Base-by-base conservation (phyloP, 2,329 filamentous ascomycete genomes). In the Colletotrichum gigasporum region DNA sequence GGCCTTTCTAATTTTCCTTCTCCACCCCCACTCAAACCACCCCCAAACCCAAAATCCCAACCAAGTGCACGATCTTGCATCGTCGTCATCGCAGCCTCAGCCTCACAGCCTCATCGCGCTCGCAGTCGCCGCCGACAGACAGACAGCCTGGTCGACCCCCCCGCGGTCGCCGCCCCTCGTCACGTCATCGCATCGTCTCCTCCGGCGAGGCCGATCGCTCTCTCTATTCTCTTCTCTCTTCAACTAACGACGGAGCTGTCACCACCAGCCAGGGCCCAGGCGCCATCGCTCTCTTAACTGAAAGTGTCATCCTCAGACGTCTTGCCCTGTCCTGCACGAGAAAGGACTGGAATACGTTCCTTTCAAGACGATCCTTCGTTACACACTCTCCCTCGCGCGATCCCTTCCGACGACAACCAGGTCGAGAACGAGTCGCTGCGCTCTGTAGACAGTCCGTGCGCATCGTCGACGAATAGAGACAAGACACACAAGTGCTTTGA, bases 261-360 rank as follows among this genome's bases (percentile, higher is more conserved):
- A 41, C 16, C 28, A 30, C n/a, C 44, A 44, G 20, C 47, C 50
- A 56, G 62, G 52, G 51, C 50, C 22, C 50, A 42, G 47, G 39
- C 39, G 50, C 34, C 14, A 50, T 63, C 50, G 50, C 62, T 65
- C 35, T 67, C 64, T 65, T 67, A 37, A 37, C 44, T 67, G 64
- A 67, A 54, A 52, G 60, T 50, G 44, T 47, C n/a, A n/a, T n/a
- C 32, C 30, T 37, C 42, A 18, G 48, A 64, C 20, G 34, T 54
- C 41, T 9, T 54, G 60, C 47, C 54, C 11, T 54, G 60, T 41
- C 54, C 61, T 58, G 54, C 50, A 54, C 41, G 70, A 69, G 68
- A 73, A 74, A 74, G 75, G 76, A 79, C 78, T 80, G 78, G 72
- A 80, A 81, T 62, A 81, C 79, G 79, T 79, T 79, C 71, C 69